These are phyloP conservation scores for Quercus wislizeni DNA, from an alignment of 306 rosid species.

Conservation along the genomic window DNA sequence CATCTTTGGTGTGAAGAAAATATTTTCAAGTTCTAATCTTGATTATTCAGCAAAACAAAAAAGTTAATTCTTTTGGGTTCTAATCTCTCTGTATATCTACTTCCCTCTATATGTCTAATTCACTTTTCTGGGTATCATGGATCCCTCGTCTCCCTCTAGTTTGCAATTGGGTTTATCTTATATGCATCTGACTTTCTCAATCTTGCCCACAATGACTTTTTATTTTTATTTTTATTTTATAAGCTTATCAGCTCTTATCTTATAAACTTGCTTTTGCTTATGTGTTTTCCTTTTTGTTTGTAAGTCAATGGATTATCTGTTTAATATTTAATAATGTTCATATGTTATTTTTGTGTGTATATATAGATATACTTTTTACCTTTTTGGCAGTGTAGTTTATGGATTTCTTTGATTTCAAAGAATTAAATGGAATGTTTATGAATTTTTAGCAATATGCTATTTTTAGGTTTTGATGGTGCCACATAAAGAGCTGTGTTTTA, in stretches of 20 bases:
- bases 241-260: not conserved
- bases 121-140: constrained; percentile 1
- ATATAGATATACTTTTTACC: not conserved
- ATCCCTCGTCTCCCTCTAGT: not conserved
- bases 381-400: not conserved
- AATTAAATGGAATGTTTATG: not conserved
- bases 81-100: constrained; percentile 7
- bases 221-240: not conserved
- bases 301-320: not conserved
- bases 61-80: not conserved
- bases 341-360: too few species aligned
- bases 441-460: not conserved
- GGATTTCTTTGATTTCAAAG: not conserved
- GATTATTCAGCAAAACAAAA: not conserved
- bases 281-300: not conserved
- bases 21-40: not conserved
- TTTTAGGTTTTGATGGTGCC: not conserved
- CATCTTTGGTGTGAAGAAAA: constrained; percentile 1
- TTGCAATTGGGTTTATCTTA: not conserved
- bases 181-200: not conserved
- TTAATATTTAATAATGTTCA: not conserved
- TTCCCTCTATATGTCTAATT: not conserved
- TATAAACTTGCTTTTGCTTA: not conserved
- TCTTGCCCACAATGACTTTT: not conserved
- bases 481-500: not conserved